Conservation (phyloP, 2,329 filamentous ascomycete genomes). For the Lasiodiplodia sp. region DNA sequence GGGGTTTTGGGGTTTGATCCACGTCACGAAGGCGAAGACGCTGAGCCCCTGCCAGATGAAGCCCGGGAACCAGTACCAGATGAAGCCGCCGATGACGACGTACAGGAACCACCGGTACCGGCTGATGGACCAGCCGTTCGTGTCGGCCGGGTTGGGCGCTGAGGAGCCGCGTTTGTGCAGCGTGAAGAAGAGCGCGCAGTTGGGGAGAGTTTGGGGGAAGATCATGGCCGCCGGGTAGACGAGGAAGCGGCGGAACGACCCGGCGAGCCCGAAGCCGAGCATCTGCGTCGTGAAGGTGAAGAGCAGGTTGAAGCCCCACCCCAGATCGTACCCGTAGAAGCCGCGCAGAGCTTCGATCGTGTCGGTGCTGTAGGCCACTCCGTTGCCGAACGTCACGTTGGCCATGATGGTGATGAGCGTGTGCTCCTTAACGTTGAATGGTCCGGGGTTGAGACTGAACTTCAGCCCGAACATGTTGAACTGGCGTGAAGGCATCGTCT, state of each 20-base stretch:
- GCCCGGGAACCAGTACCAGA: constrained; percentile 41
- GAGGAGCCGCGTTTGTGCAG: constrained; percentile 33
- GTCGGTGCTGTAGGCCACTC: constrained; percentile 68
- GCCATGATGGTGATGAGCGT: constrained; percentile 70
- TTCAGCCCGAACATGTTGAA: constrained; percentile 12
- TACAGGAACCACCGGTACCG: constrained; percentile 38
- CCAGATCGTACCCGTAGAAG: constrained; percentile 56
- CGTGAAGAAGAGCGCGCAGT: constrained; percentile 37
- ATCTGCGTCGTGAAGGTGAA: constrained; percentile 28
- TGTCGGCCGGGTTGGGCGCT: constrained; percentile 29
- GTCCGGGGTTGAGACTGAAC: constrained; percentile 57
- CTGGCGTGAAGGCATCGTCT: constrained; percentile 57
- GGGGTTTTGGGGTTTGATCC: constrained; percentile 36
- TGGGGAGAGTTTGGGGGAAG: constrained; percentile 37
- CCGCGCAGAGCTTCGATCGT: constrained; percentile 28
- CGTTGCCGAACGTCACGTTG: constrained; percentile 54
- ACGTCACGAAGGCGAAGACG: constrained; percentile 39
- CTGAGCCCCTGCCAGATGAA: constrained; percentile 33
- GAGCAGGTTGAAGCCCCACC: constrained; percentile 48
- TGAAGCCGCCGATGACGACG: constrained; percentile 35
- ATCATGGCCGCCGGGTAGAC: constrained; percentile 40
- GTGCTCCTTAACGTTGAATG: constrained; percentile 69
- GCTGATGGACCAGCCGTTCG: constrained; percentile 38
- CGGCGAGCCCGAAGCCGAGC: constrained; percentile 37
- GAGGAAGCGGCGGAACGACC: constrained; percentile 35